These are phyloP conservation scores for Xerophyta viscosa DNA, from an alignment of 106 monocot species.

Conservation along the genomic window DNA sequence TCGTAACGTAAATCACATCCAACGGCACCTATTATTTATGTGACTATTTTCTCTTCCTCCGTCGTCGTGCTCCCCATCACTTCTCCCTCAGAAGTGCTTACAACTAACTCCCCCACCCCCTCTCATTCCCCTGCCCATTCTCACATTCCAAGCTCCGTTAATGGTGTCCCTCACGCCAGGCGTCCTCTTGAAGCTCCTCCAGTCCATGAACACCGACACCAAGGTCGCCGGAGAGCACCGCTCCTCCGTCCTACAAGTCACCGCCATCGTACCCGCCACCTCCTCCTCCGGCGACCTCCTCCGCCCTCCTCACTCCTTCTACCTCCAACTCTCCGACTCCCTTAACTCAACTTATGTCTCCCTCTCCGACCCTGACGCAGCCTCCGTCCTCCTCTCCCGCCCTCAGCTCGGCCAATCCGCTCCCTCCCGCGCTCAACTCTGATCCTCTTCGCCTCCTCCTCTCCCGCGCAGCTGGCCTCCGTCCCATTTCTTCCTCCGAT, in stretches of 20 bases:
- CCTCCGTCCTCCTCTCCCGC: constrained; percentile 62
- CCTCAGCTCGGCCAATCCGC: constrained; percentile 75
- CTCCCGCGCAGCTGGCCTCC: neutral
- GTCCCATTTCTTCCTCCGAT: neutral
- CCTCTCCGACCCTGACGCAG: constrained; percentile 45
- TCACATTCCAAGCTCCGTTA: neutral
- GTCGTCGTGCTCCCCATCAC: too few species aligned
- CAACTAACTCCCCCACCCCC: too few species aligned
- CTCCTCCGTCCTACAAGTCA: constrained; percentile 73
- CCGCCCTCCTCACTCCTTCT: constrained; percentile 55
- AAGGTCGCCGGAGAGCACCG: constrained; percentile 62
- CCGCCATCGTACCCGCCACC: constrained; percentile 68
- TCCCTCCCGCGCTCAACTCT: constrained; percentile 55
- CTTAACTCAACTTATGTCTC: constrained; percentile 86
- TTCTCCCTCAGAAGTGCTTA: too few species aligned
- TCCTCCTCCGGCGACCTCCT: constrained; percentile 29
- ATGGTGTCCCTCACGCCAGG: constrained; percentile 81
- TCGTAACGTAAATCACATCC: too few species aligned
- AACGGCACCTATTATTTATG: too few species aligned
- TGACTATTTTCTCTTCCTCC: neutral
- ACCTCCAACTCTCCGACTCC: constrained; percentile 93
- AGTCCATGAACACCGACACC: constrained; percentile 70
- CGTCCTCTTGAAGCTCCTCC: constrained; percentile 87
- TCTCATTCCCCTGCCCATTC: neutral
- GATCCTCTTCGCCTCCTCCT: constrained; percentile 41